Base-by-base conservation (phyloP, 2,329 filamentous ascomycete species). In the Hymenoscyphus repandus region DNA sequence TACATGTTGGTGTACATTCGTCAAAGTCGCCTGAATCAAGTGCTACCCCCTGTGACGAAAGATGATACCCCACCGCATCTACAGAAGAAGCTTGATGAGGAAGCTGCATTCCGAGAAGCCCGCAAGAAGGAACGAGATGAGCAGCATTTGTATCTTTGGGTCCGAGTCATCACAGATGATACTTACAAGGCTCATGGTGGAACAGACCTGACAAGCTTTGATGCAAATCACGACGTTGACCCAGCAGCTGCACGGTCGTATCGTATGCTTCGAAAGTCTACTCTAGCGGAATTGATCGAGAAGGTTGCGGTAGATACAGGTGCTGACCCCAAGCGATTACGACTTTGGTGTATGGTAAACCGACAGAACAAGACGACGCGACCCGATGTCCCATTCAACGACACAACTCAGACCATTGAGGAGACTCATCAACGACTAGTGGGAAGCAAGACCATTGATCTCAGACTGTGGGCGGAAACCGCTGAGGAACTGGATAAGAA, bases 1-100 rank as follows among this genome's bases (percentile, higher is more conserved):
- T 99, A 99, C 75, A 99, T 99, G 93, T 72, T 99, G 75, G 95
- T 99, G 1, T 99, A 99, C 66, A 90, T 99, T 58, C 85, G 93
- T 41, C 88, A 96, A 67, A 87, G 85, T 46, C 82, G 85, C 50
- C 71, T 95, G n/a, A 88, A 96, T 64, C 78, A 88, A 58, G 85
- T 97, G 43, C 76, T 99, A 47, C 81, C 85, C 38, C 80, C 84
- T 0, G 86, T 93, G 34, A 78, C 80, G n/a, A 77, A 86, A 57
- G 79, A 86, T 2, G 86, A 95, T 62, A 88, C 90, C 13, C 95
- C 93, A 2, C 67, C 75, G 47, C 91, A 96, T 71, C 80, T 97
- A 46, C 85, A 83, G 85, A 77, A 72, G 77, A 83, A 83, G 54
- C 79, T 97, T 42, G 82, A 88, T 3, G 90, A 96, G 66, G 93